A percentile compares a stretch with the other conserved stretches of the same genome.
Conservation (phyloP, 106 monocot species). For the Dendrobium huoshanense region DNA sequence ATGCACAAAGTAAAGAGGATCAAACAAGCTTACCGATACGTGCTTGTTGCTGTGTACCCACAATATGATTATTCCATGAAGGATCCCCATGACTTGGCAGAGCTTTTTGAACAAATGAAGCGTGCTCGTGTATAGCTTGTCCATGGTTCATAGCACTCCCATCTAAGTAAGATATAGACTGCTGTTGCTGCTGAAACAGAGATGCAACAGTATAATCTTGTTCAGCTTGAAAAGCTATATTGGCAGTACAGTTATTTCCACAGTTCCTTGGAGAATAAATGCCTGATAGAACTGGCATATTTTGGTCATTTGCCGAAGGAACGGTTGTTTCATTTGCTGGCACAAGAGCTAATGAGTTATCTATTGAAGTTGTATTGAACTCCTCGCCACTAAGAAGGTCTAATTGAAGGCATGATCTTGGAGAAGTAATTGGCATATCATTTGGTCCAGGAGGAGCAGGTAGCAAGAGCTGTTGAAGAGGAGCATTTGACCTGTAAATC, state of each 20-base stretch:
- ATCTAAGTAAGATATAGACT: slow-evolving; percentile 17
- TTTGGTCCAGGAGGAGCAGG: slow-evolving; percentile 32
- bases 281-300: slow-evolving; percentile 50
- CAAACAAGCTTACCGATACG: neutral
- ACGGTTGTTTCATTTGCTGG: slow-evolving; percentile 33
- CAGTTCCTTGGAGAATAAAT: slow-evolving; percentile 43
- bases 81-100: slow-evolving; percentile 12
- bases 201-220: slow-evolving; percentile 17
- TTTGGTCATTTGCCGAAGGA: slow-evolving; percentile 44
- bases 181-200: slow-evolving; percentile 19
- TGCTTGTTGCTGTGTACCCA: neutral
- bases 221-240: slow-evolving; percentile 17
- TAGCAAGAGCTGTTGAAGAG: slow-evolving; percentile 50
- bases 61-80: slow-evolving; percentile 34
- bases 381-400: slow-evolving; percentile 64
- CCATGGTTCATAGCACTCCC: slow-evolving; percentile 13
- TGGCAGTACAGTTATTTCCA: slow-evolving; percentile 15
- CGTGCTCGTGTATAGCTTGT: slow-evolving; percentile 12
- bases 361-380: slow-evolving; percentile 22
- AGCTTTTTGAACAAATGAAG: slow-evolving; percentile 11
- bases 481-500: slow-evolving; percentile 10
- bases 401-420: slow-evolving; percentile 17
- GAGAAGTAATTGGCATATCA: no score
- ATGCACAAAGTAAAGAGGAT: neutral
- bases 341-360: slow-evolving; percentile 59